These are phyloP conservation scores for Biscogniauxia marginata DNA, from an alignment of 2,329 filamentous ascomycete genomes.

Conservation along the genomic window DNA sequence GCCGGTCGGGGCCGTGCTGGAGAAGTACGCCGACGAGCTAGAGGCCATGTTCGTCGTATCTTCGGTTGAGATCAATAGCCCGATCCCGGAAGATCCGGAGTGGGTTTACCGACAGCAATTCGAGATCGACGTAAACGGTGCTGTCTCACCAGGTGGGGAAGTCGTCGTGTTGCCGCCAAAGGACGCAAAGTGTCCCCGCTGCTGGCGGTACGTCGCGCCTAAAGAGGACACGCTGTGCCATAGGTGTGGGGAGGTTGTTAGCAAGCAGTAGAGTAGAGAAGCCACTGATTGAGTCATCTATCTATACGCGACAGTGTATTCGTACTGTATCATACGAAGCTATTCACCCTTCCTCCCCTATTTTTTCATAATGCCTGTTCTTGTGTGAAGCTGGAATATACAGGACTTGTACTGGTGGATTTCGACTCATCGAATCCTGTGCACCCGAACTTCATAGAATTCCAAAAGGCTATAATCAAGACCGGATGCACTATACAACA, in stretches of 20 bases:
- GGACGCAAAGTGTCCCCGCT: slow-evolving; percentile 75
- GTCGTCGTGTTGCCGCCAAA: slow-evolving; percentile 49
- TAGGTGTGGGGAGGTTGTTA: slow-evolving; percentile 69
- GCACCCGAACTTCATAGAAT: too few species aligned
- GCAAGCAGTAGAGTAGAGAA: background rate
- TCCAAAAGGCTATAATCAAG: too few species aligned
- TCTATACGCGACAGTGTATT: too few species aligned
- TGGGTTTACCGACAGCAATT: slow-evolving; percentile 46
- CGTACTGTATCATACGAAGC: too few species aligned
- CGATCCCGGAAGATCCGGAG: slow-evolving; percentile 20
- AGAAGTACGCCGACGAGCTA: slow-evolving; percentile 50
- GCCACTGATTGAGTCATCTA: too few species aligned
- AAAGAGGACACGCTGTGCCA: slow-evolving; percentile 65
- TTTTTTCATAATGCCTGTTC: too few species aligned
- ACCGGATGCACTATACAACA: too few species aligned
- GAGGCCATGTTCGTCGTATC: slow-evolving; percentile 60
- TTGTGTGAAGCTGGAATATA: too few species aligned
- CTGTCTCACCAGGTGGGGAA: slow-evolving; percentile 28
- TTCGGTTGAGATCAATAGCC: slow-evolving; percentile 49
- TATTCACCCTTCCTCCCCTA: too few species aligned
- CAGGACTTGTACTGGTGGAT: too few species aligned
- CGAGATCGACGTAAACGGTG: slow-evolving; percentile 35
- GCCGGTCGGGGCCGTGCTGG: slow-evolving; percentile 35
- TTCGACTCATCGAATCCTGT: too few species aligned
- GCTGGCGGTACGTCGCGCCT: slow-evolving; percentile 84